A percentile compares a stretch with the other conserved stretches of the same genome.
Conservation (phyloP, 2,329 filamentous ascomycete species). For the Alternaria alternata region DNA sequence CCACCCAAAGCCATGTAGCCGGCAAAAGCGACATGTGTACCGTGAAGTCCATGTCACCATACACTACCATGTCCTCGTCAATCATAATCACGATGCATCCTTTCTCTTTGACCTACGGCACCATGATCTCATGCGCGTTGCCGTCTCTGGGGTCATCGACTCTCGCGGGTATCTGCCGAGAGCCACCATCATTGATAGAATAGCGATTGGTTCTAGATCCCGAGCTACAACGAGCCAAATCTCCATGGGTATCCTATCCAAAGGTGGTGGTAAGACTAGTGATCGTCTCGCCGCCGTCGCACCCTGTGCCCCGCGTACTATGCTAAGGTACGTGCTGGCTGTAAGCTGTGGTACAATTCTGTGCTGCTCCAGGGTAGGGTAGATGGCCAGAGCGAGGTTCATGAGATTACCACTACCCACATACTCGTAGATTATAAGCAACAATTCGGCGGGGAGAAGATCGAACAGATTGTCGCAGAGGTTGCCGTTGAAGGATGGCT, state of each 20-base stretch:
- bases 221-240: constrained; percentile 52
- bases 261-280: constrained; percentile 1
- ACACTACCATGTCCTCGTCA: background rate
- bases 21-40: no score
- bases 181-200: constrained; percentile 50
- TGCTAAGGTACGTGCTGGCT: constrained; percentile 32
- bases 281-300: background rate
- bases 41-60: no score
- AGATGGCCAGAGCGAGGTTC: constrained; percentile 57
- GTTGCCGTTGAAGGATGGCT: constrained; percentile 9
- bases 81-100: background rate
- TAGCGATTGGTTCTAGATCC: constrained; percentile 48
- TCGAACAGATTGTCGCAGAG: constrained; percentile 38
- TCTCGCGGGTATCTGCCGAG: constrained; percentile 31
- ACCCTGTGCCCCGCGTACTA: constrained; percentile 20
- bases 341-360: constrained; percentile 44
- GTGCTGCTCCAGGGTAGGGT: constrained; percentile 53
- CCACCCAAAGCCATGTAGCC: no score
- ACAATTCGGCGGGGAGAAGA: constrained; percentile 56
- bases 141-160: constrained; percentile 22
- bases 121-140: constrained; percentile 24
- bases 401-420: constrained; percentile 54
- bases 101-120: constrained; percentile 20
- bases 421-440: constrained; percentile 55
- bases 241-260: constrained; percentile 49